Base-by-base conservation (phyloP, 2,329 filamentous ascomycete genomes). In the Westerdykella ornata region DNA sequence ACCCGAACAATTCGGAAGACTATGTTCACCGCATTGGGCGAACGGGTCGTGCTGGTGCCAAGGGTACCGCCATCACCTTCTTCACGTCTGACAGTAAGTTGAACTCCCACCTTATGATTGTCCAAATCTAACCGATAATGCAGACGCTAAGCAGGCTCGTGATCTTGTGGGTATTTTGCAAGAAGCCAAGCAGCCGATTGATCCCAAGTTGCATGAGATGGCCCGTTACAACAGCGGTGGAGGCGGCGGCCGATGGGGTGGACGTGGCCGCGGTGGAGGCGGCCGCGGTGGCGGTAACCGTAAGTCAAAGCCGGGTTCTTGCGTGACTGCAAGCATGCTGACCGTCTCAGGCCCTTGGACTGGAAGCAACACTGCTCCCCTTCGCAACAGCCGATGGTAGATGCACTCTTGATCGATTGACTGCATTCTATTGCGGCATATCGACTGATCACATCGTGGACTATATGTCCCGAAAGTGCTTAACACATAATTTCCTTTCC, bases 61-160 rank as follows among this genome's bases (percentile, higher is more conserved):
- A 84, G 53, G 92, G 92, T 73, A 97, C 89, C 60, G 92, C 92
- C 68, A 97, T 97, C 66, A 97, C 92, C 53, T 81, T 98, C 63
- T 98, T 98, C 73, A 97, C 92, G 69, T 92, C 90, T 84, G 92
- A 97, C 72, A 97, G 90, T 96, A 78, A 75, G 89, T 85, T 40
- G 17, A n/a, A 41, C 35, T 26, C 9, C 28, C 34, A 26, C 45
- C 35, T 41, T 30, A 15, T 11, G 12, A 35, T 15, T 32, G 20
- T 33, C n/a, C 28, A 28, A 35, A 31, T 43, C 65, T 71, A 53
- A 71, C 57, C 8, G 36, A 18, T n/a, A 15, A 43, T 38, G 11
- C 6, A 74, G 72, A 75, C 59, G 65, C 71, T 38, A 74, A 74
- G 66, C 72, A 75, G 81, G 90, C 92, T 72, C 90, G 92, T 78